Conservation (phyloP, 331 rosid species). For the Rosa hybrid region DNA sequence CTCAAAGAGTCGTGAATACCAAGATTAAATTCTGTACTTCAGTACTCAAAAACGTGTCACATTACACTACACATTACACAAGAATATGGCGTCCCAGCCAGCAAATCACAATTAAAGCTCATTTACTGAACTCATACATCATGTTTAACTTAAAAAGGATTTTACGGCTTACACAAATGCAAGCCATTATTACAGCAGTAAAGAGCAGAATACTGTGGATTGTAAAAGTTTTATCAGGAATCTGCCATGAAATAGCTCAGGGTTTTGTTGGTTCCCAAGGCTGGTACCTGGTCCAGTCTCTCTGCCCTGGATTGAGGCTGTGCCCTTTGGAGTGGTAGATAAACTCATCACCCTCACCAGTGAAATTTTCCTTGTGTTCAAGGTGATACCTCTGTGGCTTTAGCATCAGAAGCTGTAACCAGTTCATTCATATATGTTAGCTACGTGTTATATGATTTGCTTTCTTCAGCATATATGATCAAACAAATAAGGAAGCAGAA, state of each 20-base stretch:
- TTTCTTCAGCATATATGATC: conserved; percentile 15
- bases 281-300: conserved; percentile 94
- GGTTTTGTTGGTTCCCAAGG: conserved; percentile 77
- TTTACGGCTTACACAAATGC: conserved; percentile 15
- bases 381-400: conserved; percentile 80
- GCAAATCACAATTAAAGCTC: neutral
- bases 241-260: conserved; percentile 21
- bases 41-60: neutral
- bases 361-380: conserved; percentile 82
- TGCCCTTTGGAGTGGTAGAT: conserved; percentile 98
- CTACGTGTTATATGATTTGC: neutral
- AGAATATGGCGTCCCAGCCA: neutral
- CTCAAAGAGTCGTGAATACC: neutral
- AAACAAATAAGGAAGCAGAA: conserved; percentile 19
- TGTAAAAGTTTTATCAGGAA: neutral
- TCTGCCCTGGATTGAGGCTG: conserved; percentile 88
- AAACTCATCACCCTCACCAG: conserved; percentile 89
- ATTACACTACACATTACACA: neutral
- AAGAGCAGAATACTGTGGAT: neutral
- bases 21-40: neutral
- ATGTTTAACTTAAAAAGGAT: conserved; percentile 7
- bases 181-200: conserved; percentile 21
- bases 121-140: neutral
- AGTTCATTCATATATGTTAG: conserved; percentile 18
- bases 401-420: conserved; percentile 81